Evolutionary conservation across 2,329 filamentous ascomycete genomes (phyloP).

Genomic region (Aspergillus uvarum): DNA sequence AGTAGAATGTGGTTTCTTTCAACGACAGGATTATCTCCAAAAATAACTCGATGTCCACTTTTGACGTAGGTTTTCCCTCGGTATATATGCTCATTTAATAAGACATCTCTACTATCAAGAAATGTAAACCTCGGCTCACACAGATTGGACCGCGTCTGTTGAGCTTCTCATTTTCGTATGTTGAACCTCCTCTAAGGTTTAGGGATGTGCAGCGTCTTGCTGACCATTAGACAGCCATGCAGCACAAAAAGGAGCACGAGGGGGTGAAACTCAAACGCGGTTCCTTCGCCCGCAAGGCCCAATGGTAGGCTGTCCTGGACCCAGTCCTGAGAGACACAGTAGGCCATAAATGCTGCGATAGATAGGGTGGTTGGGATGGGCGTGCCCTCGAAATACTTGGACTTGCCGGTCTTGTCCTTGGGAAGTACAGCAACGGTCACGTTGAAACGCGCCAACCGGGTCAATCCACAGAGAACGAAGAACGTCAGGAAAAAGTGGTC

Average conservation of each 20-base stretch:
- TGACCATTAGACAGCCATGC: slow-evolving; percentile 94
- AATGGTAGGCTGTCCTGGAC: slow-evolving; percentile 75
- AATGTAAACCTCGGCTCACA: slow-evolving; percentile 11
- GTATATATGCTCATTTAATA: slow-evolving; percentile 23
- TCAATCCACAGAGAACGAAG: slow-evolving; percentile 93
- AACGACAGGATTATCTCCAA: slow-evolving; percentile 17
- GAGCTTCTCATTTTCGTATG: background rate
- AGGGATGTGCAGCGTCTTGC: slow-evolving; percentile 89
- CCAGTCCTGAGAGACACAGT: slow-evolving; percentile 81
- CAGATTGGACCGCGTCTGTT: slow-evolving; percentile 14
- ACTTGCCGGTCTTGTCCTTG: slow-evolving; percentile 89
- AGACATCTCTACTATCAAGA: slow-evolving; percentile 21
- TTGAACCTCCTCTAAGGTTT: slow-evolving; percentile 59
- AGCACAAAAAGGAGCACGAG: slow-evolving; percentile 75
- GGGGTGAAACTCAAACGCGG: slow-evolving; percentile 79
- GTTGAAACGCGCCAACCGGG: slow-evolving; percentile 93
- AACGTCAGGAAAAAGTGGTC: slow-evolving; percentile 80
- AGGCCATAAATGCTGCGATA: slow-evolving; percentile 81
- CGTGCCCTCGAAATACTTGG: slow-evolving; percentile 93
- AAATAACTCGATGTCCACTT: slow-evolving; percentile 14
- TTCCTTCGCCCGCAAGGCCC: slow-evolving; percentile 67
- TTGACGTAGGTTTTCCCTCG: slow-evolving; percentile 10
- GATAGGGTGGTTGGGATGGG: slow-evolving; percentile 88
- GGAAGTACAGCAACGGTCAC: slow-evolving; percentile 87
- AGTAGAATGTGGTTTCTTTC: slow-evolving; percentile 14